Evolutionary conservation across 2,329 filamentous ascomycete species (phyloP).

Genomic region (Calonectria pauciramosa): DNA sequence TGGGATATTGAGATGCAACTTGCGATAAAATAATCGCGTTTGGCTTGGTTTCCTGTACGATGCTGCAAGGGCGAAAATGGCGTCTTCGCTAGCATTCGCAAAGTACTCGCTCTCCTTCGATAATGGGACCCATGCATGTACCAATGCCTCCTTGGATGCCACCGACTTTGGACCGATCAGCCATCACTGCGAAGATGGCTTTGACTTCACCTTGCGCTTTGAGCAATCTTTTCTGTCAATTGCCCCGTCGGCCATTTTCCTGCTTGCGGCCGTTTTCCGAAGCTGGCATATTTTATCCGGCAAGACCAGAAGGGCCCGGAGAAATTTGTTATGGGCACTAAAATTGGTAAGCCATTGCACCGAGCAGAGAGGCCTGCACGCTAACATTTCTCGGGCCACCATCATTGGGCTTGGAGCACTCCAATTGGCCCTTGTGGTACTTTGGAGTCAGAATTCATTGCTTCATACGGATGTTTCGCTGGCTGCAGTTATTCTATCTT

Average conservation of each 20-base stretch:
- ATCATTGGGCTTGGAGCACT: background rate
- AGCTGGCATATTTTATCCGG: background rate
- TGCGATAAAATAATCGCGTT: background rate
- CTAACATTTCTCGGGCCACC: background rate
- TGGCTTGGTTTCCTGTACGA: background rate
- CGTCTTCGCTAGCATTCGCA: background rate
- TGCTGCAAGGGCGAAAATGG: background rate
- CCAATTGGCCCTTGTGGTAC: background rate
- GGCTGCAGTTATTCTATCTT: background rate
- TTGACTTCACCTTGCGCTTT: background rate
- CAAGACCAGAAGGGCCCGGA: background rate
- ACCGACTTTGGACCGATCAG: background rate
- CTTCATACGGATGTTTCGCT: background rate
- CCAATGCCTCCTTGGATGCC: background rate
- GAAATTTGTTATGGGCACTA: background rate
- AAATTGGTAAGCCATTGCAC: background rate
- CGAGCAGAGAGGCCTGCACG: background rate
- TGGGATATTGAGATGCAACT: background rate
- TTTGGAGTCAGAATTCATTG: background rate
- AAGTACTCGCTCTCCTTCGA: background rate
- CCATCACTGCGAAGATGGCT: background rate
- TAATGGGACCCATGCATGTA: background rate
- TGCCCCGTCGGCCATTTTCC: background rate
- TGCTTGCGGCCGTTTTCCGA: background rate
- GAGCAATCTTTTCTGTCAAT: background rate